Percentiles rank a stretch among this genome's conserved stretches.
Conservation (phyloP, 1,284 basidiomycete species). For the Trametes hirsuta region DNA sequence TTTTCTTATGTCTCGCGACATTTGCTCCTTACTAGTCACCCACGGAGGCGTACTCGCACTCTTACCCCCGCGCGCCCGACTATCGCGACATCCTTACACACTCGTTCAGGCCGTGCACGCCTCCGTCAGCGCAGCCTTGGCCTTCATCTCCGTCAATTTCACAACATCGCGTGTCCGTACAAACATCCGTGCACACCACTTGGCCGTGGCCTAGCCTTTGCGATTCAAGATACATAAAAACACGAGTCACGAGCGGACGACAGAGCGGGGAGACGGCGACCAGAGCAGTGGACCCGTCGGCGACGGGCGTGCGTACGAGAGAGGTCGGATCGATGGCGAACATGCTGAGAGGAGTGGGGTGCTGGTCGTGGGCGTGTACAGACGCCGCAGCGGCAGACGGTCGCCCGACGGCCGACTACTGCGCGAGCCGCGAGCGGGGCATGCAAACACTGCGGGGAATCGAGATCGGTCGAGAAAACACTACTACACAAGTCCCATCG, state of each 20-base stretch:
- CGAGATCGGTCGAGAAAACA: conserved; percentile 1
- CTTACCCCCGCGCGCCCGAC: not conserved
- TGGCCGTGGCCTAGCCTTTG: conserved; percentile 21
- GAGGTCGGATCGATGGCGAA: too few relatives aligned
- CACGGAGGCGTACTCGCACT: not conserved
- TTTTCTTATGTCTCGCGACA: not conserved
- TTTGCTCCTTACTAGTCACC: not conserved
- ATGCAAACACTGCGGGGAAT: conserved; percentile 7
- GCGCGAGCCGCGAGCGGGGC: conserved; percentile 1
- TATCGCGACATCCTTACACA: conserved; percentile 14
- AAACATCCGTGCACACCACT: conserved; percentile 5
- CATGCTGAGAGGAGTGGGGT: not conserved
- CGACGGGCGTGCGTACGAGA: too few relatives aligned
- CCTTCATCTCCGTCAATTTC: conserved; percentile 5
- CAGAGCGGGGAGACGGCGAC: not conserved
- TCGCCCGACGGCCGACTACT: not conserved
- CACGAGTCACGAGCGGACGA: conserved; percentile 2
- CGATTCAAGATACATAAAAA: conserved; percentile 33
- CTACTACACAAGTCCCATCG: conserved; percentile 22
- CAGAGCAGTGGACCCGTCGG: not conserved
- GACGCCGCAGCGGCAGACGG: not conserved
- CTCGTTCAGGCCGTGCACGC: not conserved
- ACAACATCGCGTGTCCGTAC: conserved; percentile 23
- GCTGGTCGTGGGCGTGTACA: too few relatives aligned
- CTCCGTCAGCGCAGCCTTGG: not conserved